Base-by-base conservation (phyloP, 2,329 filamentous ascomycete species). In the Colletotrichum melonis region DNA sequence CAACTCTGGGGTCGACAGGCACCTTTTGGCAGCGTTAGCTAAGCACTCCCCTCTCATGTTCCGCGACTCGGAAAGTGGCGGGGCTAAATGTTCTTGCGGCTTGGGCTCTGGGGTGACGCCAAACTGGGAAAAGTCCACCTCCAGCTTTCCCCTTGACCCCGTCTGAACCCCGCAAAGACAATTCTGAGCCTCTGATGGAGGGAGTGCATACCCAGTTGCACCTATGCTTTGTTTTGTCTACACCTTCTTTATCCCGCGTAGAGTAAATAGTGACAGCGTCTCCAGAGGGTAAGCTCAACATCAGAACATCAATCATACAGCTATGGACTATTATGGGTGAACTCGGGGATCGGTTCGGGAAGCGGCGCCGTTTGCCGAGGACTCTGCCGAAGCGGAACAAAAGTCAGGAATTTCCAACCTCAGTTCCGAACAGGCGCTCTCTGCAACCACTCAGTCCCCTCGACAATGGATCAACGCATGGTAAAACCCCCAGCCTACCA, bases 11-110 rank as follows among this genome's bases (percentile, higher is more conserved):
- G 32, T 35, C 32, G 4, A 35, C 32, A 12, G 32, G 19, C 19
- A 49, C 19, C 42, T 49, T n/a, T 49, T 49, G 16, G 42, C 7
- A 9, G 42, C 7, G 42, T 49, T 49, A 49, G 16, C 42, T 42
- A 35, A 68, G 69, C 64, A 55, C 42, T 57, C 56, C 26, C 71
- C 67, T 67, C 59, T 64, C 67, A 30, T 22, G 55, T 70, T 73
- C 70, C 70, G 70, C 60, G 60, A 66, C 57, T 74, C 72, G 72
- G 72, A 72, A 67, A 74, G 72, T 74, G 72, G 69, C 68, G 72
- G 72, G 72, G 72, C 69, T 74, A 74, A 74, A 74, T 58, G 72
- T 74, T 72, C 72, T 72, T 63, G 67, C 72, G 72, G 62, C 55
- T 9, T 64, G 30, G 28, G 49, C 60, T 52, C 28, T 70, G 70